Percentiles rank a stretch among this genome's conserved stretches.
These are phyloP conservation scores for Strobilomyces dryophilus DNA, from an alignment of 768 basidiomycete species.

Conservation along the genomic window DNA sequence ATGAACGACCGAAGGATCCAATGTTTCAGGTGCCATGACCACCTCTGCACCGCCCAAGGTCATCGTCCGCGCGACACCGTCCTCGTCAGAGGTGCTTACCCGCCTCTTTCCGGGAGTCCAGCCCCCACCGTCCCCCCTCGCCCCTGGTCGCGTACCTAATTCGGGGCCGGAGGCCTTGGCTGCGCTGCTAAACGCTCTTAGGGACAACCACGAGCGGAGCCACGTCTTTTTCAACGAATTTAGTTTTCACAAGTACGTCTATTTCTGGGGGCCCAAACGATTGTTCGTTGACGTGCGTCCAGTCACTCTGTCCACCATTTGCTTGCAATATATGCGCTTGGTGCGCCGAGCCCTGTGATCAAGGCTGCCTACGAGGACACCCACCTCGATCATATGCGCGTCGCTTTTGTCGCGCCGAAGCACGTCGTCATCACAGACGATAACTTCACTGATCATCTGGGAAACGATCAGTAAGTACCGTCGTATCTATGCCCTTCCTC, in stretches of 20 bases:
- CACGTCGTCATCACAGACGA: conserved; percentile 28
- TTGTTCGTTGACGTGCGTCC: background rate
- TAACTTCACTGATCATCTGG: conserved; percentile 23
- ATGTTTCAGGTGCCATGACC: conserved; percentile 8
- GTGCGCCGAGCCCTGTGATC: conserved; percentile 42
- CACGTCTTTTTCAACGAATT: conserved; percentile 51
- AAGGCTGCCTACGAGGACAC: conserved; percentile 38
- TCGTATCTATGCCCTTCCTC: background rate
- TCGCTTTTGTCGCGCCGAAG: conserved; percentile 28
- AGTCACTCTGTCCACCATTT: too few species aligned
- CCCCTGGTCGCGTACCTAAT: conserved; percentile 36
- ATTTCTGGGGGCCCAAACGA: background rate
- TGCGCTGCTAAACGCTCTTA: conserved; percentile 38
- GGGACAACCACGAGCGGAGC: conserved; percentile 48
- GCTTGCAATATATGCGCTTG: conserved; percentile 57
- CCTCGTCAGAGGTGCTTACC: conserved; percentile 18
- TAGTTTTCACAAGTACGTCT: conserved; percentile 30
- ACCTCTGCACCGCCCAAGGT: conserved; percentile 26
- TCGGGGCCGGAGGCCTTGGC: conserved; percentile 36
- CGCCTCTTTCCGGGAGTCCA: too few species aligned
- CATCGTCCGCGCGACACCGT: conserved; percentile 18
- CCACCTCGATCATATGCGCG: conserved; percentile 37
- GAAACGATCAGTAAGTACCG: conserved; percentile 28
- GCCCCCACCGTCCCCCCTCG: conserved; percentile 12
- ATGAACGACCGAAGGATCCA: background rate